Percentiles rank a stretch among this genome's conserved stretches.
Conservation (phyloP, 148 eudicot genomes). For the Amaranthus hypochondriacus region DNA sequence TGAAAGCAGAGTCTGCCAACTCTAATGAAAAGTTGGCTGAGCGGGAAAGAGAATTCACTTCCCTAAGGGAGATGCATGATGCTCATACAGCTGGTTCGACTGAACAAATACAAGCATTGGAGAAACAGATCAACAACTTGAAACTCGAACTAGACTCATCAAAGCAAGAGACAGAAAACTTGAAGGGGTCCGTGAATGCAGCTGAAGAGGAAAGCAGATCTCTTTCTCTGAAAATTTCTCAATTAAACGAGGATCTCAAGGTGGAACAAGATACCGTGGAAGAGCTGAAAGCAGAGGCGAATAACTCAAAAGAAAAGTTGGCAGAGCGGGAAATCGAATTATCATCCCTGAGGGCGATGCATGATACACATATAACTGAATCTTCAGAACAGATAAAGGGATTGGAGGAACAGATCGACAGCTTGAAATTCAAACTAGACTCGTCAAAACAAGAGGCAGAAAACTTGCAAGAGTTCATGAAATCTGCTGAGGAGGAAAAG, state of each 20-base stretch:
- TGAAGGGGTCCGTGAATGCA: constrained; percentile 33
- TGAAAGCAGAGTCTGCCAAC: constrained; percentile 30
- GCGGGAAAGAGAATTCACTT: constrained; percentile 34
- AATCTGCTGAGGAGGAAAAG: neutral
- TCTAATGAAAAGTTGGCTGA: constrained; percentile 31
- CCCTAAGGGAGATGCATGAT: constrained; percentile 33
- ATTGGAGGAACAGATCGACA: too few species aligned
- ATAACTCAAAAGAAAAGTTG: too few species aligned
- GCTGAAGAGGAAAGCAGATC: too few species aligned
- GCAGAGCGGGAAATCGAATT: too few species aligned
- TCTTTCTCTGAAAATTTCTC: too few species aligned
- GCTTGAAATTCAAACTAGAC: too few species aligned
- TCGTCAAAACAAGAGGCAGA: neutral
- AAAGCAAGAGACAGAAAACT: constrained; percentile 38
- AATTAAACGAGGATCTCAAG: too few species aligned
- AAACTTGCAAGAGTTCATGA: constrained; percentile 32
- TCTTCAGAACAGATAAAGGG: too few species aligned
- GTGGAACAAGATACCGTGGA: too few species aligned
- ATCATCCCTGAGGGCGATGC: too few species aligned
- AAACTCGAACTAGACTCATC: constrained; percentile 41
- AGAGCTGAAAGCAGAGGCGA: too few species aligned
- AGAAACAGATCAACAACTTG: constrained; percentile 21
- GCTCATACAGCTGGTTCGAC: constrained; percentile 30
- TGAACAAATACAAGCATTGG: constrained; percentile 28
- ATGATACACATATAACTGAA: too few species aligned